Conservation (phyloP, 2,329 filamentous ascomycete species). For the Huntiella savannae region DNA sequence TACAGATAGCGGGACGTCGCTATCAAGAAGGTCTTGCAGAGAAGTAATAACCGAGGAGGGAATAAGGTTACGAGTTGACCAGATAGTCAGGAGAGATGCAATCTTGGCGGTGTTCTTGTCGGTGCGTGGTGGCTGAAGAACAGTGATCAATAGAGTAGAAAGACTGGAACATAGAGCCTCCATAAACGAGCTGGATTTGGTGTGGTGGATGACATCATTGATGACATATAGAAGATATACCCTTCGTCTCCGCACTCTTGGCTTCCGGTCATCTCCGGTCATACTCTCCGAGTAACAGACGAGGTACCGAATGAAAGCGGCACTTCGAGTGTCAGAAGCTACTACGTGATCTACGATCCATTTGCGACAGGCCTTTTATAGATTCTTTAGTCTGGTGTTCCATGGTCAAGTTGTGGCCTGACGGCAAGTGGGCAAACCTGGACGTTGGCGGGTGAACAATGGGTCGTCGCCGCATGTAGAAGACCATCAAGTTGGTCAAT, state of each 20-base stretch:
- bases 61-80: constrained; percentile 51
- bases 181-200: constrained; percentile 13
- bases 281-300: constrained; percentile 32
- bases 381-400: too few species aligned
- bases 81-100: constrained; percentile 43
- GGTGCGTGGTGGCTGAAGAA: constrained; percentile 37
- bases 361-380: constrained; percentile 57
- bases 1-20: constrained; percentile 14
- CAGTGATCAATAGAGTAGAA: constrained; percentile 31
- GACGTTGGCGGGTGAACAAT: constrained; percentile 65
- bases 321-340: constrained; percentile 44
- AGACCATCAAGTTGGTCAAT: constrained; percentile 50
- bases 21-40: constrained; percentile 38
- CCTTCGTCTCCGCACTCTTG: constrained; percentile 35
- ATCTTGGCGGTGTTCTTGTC: constrained; percentile 50
- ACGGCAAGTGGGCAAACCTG: constrained; percentile 49
- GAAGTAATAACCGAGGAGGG: constrained; percentile 31
- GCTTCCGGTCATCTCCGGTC: background rate
- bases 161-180: background rate
- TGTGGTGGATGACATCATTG: constrained; percentile 60
- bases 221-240: constrained; percentile 62
- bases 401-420: constrained; percentile 16
- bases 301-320: constrained; percentile 55
- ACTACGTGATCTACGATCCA: constrained; percentile 62
- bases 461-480: constrained; percentile 43